Evolutionary conservation across 805 yeast genomes (phyloP).

Genomic region (Starmerella ratchasimensis): DNA sequence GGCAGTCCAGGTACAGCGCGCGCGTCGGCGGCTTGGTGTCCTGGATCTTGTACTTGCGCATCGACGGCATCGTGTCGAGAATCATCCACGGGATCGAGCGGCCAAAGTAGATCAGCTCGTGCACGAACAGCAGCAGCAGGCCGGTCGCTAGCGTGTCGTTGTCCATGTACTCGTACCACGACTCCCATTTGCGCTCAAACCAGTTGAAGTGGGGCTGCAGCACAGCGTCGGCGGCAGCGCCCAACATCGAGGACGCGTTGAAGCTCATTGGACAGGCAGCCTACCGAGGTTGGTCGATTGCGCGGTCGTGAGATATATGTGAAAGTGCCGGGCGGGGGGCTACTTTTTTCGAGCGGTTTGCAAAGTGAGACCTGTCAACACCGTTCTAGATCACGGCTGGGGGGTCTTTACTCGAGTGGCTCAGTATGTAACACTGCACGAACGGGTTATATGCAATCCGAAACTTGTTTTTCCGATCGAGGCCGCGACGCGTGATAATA

Average conservation of each 20-base stretch:
- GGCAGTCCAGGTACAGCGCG: slow-evolving; percentile 85
- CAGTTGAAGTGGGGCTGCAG: slow-evolving; percentile 17
- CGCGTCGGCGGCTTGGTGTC: slow-evolving; percentile 66
- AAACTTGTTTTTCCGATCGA: no score
- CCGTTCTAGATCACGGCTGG: no score
- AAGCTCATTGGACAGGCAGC: no score
- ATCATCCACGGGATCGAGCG: slow-evolving; percentile 88
- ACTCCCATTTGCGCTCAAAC: slow-evolving; percentile 71
- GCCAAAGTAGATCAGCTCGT: slow-evolving; percentile 82
- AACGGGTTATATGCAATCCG: no score
- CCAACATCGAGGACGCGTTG: slow-evolving; percentile 13
- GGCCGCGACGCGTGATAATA: no score
- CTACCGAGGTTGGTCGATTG: no score
- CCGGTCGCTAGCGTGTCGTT: slow-evolving; percentile 93
- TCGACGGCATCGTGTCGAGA: slow-evolving; percentile 72
- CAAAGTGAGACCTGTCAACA: no score
- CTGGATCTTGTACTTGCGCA: slow-evolving; percentile 79
- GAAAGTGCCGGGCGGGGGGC: no score
- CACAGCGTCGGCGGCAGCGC: slow-evolving; percentile 8
- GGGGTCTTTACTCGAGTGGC: no score
- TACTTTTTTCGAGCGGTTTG: no score
- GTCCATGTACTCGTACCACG: slow-evolving; percentile 70
- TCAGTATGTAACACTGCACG: no score
- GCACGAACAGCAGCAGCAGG: slow-evolving; percentile 61
- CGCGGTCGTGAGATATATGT: no score